Evolutionary conservation across 176 grass and related monocot species (phyloP).

Genomic region (Olyra latifolia): DNA sequence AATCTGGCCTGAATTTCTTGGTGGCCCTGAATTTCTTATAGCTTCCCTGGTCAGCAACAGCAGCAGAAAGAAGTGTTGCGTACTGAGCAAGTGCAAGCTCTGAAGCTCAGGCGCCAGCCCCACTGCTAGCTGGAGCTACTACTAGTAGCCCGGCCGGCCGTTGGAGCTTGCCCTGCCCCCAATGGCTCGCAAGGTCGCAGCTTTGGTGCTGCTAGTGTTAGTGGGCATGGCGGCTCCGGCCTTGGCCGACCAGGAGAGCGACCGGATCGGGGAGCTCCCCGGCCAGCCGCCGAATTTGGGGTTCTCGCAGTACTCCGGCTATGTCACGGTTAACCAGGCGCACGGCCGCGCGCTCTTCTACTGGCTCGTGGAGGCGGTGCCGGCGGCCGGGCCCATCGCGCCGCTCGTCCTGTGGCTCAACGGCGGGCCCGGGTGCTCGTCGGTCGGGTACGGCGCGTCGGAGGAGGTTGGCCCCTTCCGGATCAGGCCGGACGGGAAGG

Average conservation of each 20-base stretch:
- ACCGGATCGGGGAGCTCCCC: slow-evolving; percentile 78
- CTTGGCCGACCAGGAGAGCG: slow-evolving; percentile 53
- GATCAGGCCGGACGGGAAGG: slow-evolving; percentile 69
- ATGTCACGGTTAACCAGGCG: slow-evolving; percentile 67
- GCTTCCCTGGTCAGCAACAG: slow-evolving; percentile 8
- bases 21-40: neutral
- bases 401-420: slow-evolving; percentile 97
- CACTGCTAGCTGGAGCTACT: neutral
- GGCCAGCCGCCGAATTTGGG: slow-evolving; percentile 61
- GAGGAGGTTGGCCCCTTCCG: slow-evolving; percentile 99
- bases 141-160: neutral
- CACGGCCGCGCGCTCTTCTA: slow-evolving; percentile 93
- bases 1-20: neutral
- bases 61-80: slow-evolving; percentile 17
- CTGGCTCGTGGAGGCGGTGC: slow-evolving; percentile 88
- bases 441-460: slow-evolving; percentile 83
- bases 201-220: slow-evolving; percentile 28
- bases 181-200: slow-evolving; percentile 10
- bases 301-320: slow-evolving; percentile 89
- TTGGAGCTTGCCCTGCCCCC: slow-evolving; percentile 28
- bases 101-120: slow-evolving; percentile 4
- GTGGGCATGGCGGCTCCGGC: neutral
- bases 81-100: slow-evolving; percentile 20
- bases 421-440: slow-evolving; percentile 91
- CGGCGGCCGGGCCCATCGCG: slow-evolving; percentile 49